phyloP scores from a whole-genome alignment of 176 grass and related monocot species.

The Aegilops sharonensis region DNA sequence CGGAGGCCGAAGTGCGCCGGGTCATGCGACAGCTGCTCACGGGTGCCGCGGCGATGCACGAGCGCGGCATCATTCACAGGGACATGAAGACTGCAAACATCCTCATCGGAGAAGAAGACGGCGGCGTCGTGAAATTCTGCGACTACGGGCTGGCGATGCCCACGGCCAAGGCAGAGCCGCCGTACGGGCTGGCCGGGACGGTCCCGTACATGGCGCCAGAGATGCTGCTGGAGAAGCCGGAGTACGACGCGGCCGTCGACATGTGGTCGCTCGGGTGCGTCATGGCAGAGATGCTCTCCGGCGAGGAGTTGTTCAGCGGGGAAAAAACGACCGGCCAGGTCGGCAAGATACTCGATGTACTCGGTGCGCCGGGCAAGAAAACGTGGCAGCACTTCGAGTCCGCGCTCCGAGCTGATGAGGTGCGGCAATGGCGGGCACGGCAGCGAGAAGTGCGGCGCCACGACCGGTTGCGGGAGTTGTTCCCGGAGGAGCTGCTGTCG shows the following conservation, averaged over 20 bases:
- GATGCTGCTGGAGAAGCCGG: constrained; percentile 16
- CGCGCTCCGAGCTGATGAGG: not conserved
- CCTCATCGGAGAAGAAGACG: not conserved
- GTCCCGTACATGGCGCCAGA: constrained; percentile 25
- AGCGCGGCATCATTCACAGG: constrained; percentile 36
- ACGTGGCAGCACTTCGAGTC: not conserved
- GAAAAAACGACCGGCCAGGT: not conserved
- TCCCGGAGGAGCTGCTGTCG: constrained; percentile 16
- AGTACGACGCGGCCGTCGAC: constrained; percentile 33
- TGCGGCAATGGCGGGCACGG: not conserved
- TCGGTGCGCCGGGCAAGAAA: not conserved
- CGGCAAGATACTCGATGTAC: constrained; percentile 3
- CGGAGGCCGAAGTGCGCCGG: constrained; percentile 6
- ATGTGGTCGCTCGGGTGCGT: constrained; percentile 47
- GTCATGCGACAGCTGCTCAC: constrained; percentile 36
- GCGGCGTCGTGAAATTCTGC: constrained; percentile 35
- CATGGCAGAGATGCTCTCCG: constrained; percentile 45
- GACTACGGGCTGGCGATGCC: constrained; percentile 32
- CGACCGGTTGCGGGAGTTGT: not conserved
- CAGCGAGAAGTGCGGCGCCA: not conserved
- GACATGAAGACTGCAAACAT: constrained; percentile 42
- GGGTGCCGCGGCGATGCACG: constrained; percentile 9
- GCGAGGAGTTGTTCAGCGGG: not conserved
- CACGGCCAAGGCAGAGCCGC: not conserved
- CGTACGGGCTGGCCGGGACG: constrained; percentile 11